Evolutionary conservation across 2,329 filamentous ascomycete genomes (phyloP), one percentile per base, ranked within the genome.

Genomic region (Coniochaeta hoffmannii): DNA sequence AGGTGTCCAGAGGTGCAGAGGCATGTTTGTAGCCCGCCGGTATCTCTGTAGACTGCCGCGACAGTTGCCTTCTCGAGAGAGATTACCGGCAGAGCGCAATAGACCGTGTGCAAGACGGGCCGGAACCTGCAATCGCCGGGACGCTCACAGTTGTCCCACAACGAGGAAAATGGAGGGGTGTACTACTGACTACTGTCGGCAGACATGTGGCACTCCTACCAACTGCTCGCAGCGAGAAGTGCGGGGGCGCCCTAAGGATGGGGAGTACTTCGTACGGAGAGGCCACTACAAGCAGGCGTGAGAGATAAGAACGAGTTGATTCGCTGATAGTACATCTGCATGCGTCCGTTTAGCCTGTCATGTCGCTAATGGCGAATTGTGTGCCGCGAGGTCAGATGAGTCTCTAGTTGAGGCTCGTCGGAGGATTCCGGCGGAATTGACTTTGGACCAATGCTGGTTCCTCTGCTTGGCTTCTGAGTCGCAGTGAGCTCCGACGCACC

Each of bases 141-240:
- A n/a, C n/a, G n/a, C n/a, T n/a, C n/a, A n/a, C n/a, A n/a, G n/a
- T n/a, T n/a, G n/a, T n/a, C n/a, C n/a, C n/a, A n/a, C n/a, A n/a
- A n/a, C n/a, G n/a, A n/a, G n/a, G n/a, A n/a, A n/a, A n/a, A n/a
- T n/a, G 41, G 41, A 46, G 41, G 41, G 41, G 41, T 46, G n/a
- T n/a, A n/a, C n/a, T n/a, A n/a, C n/a, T n/a, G n/a, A n/a, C n/a
- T n/a, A n/a, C n/a, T n/a, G n/a, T n/a, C n/a, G n/a, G n/a, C 19
- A 46, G 41, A 46, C 41, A 46, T 46, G 41, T 46, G 41, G 14
- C n/a, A n/a, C n/a, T n/a, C n/a, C n/a, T n/a, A n/a, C n/a, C n/a
- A n/a, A n/a, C n/a, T n/a, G 41, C 41, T 46, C 41, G 19, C 5
- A 26, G 17, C 11, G 15, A 22, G 26, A 36, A 46, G 15, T 46